Evolutionary conservation across 2,329 filamentous ascomycete species (phyloP), one percentile per base, ranked within the genome.

Genomic region (Elsinoe necatrix): DNA sequence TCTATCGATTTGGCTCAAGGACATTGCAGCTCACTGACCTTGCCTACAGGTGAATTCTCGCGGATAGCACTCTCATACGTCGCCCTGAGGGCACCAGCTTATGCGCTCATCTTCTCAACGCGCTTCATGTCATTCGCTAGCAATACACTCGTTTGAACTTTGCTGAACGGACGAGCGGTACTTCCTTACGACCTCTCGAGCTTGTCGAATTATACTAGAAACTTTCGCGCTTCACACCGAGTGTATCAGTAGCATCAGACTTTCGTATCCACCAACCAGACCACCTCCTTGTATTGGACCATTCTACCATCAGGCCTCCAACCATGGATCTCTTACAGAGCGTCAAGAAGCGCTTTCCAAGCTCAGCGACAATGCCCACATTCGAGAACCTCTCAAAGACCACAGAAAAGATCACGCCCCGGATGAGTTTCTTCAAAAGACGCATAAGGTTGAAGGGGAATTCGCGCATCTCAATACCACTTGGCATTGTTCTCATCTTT

Each of bases 401-500:
- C 31, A 68, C 71, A 52, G 72, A 74, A 57, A 72, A 72, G 61
- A 63, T 70, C 9, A 66, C 72, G 6, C 75, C 80, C 16, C 76
- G 77, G 65, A 77, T 95, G 66, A 85, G 87, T 60, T 95, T 96
- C 72, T 88, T 97, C 71, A 80, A 85, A 64, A 82, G 89, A 68
- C 88, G 92, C 54, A 82, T 98, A 77, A 85, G 91, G 64, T 76
- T 98, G 75, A 87, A 85, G 73, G 89, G 89, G 66, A 95, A 95
- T 73, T 96, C 91, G 56, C 87, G 86, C 67, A 83, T 96, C 71
- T 95, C 92, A 54, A 85, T 97, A 69, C 93, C 93, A 23, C 77
- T 98, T 54, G 92, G 92, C 63, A 84, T 96, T 68, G 89, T 97
- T 64, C 80, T 98, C 63, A 77, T 97, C 64, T 97, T 97, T 70